Base-by-base conservation (phyloP, 345 rosid species). In the Rhizophora mangle region DNA sequence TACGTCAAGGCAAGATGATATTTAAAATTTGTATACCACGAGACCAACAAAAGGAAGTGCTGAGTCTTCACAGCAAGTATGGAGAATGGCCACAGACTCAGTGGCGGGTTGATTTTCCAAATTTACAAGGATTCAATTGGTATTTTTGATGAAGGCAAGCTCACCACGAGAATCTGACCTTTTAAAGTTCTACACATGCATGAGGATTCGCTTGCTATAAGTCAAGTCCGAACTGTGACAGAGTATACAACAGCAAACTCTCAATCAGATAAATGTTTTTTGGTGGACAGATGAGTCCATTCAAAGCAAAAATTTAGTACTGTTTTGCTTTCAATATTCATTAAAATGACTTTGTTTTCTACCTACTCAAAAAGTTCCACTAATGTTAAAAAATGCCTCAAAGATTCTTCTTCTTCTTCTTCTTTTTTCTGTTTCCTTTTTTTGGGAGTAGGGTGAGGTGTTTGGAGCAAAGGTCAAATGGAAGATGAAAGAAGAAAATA, bases 1-100 rank as follows among this genome's bases (percentile, higher is more conserved):
- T 60, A 80, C 69, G 62, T 55, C 55, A 67, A 63, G 49, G 71
- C 79, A 43, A 71, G 65, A 64, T 36, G 15, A 46, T 49, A 65
- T 66, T 75, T 76, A 82, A 82, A 82, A 79, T 47, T 71, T 67
- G 66, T 68, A 60, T 16, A 80, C 55, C 82, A 72, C 68, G 71
- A 13, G 59, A 51, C 70, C 78, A 67, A 47, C 67, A 49, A 59
- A 53, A 30, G 74, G 49, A 67, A 74, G 53, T 39, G 62, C 63
- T 36, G 51, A 68, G 68, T 71, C 78, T 74, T 77, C 76, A 55
- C 15, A 18, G 70, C 77, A 62, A 51, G 62, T 52, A 51, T 49
- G 11, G 71, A 64, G 34, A 75, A 71, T 66, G 73, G 59, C 71
- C 70, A 67, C 4, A 30, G 73, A 67, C 69, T 68, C 68, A 46